Evolutionary conservation across 495 filamentous ascomycete species (phyloP).

Genomic region (Aspergillus funiculosus): DNA sequence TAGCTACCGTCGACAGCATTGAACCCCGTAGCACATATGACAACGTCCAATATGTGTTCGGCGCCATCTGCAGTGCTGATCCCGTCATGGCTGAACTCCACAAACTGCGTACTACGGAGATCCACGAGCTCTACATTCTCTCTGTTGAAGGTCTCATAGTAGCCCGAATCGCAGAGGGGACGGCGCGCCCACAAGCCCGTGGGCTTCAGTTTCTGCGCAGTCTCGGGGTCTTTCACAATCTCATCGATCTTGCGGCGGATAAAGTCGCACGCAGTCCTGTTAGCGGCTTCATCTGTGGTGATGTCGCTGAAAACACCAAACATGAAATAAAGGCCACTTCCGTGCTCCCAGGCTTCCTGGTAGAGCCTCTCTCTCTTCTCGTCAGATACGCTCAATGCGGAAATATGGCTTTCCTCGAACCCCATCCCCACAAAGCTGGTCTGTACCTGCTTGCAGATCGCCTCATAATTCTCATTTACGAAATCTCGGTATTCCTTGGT

Average conservation of each 20-base stretch:
- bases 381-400: conserved; percentile 2
- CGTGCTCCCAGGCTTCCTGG: conserved; percentile 19
- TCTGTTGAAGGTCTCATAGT: conserved; percentile 30
- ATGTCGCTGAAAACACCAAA: conserved; percentile 23
- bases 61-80: conserved; percentile 35
- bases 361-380: conserved; percentile 16
- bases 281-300: conserved; percentile 13
- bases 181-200: conserved; percentile 16
- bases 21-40: conserved; percentile 51
- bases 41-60: conserved; percentile 42
- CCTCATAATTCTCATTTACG: conserved; percentile 8
- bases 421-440: conserved; percentile 12
- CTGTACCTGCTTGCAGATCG: conserved; percentile 4
- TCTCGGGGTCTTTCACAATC: conserved; percentile 20
- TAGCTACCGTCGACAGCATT: conserved; percentile 43
- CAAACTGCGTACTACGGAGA: conserved; percentile 28
- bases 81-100: conserved; percentile 38
- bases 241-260: conserved; percentile 18
- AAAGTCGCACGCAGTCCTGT: conserved; percentile 21
- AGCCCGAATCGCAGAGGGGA: conserved; percentile 15
- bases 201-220: conserved; percentile 12
- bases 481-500: not conserved
- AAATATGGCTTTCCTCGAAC: conserved; percentile 3
- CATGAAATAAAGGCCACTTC: conserved; percentile 24
- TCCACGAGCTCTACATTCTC: conserved; percentile 18